Evolutionary conservation across 495 filamentous ascomycete species (phyloP).

Genomic region (Tuber magnatum): DNA sequence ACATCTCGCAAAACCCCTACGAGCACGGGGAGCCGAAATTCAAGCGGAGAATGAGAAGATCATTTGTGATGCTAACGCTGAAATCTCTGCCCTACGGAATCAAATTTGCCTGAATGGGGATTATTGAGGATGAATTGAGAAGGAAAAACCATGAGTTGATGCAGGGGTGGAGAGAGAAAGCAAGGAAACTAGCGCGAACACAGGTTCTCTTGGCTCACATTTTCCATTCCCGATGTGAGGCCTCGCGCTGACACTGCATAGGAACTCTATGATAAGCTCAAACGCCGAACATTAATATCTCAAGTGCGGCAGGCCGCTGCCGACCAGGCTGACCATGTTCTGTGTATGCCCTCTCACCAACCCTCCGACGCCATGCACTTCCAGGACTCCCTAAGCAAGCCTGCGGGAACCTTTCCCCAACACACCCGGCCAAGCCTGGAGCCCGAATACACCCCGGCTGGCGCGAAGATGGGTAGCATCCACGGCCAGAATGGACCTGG

Average conservation of each 20-base stretch:
- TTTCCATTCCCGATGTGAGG: not conserved
- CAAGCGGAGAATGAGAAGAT: conserved; percentile 71
- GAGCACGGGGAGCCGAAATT: conserved; percentile 64
- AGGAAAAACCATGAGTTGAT: conserved; percentile 71
- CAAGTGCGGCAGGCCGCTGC: conserved; percentile 31
- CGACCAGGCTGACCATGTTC: conserved; percentile 26
- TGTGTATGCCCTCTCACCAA: conserved; percentile 22
- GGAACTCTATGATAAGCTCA: conserved; percentile 76
- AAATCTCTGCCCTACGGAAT: conserved; percentile 61
- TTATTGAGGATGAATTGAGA: conserved; percentile 58
- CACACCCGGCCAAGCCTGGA: conserved; percentile 7
- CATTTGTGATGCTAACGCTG: conserved; percentile 70
- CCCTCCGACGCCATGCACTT: conserved; percentile 5
- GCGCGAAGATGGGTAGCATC: conserved; percentile 26
- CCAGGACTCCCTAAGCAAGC: conserved; percentile 8
- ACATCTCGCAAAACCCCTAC: conserved; percentile 61
- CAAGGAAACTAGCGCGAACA: conserved; percentile 63
- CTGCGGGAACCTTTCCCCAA: not conserved
- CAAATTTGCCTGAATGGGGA: conserved; percentile 61
- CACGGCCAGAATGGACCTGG: not conserved
- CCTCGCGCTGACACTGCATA: not conserved
- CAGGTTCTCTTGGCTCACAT: conserved; percentile 43
- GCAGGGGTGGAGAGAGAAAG: conserved; percentile 64
- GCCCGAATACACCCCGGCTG: conserved; percentile 28
- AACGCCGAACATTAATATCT: conserved; percentile 47